Evolutionary conservation across 345 rosid genomes (phyloP), one percentile per base, ranked within the genome.

Genomic region (Murraya paniculata): DNA sequence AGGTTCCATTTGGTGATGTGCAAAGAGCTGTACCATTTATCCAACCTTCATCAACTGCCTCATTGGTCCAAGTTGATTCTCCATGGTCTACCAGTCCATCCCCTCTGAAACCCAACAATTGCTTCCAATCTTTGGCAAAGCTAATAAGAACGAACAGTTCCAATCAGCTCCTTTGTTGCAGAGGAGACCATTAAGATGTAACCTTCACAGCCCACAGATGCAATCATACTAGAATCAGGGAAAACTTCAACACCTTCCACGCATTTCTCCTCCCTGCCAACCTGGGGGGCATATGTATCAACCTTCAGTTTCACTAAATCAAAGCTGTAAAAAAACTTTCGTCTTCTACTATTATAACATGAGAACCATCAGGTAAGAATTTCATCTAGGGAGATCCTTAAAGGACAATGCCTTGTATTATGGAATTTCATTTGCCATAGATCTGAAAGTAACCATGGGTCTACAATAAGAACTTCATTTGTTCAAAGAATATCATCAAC

Each of bases 251-350:
- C 92, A 56, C 65, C 73, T 86, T 95, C 98, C 89, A 93, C 85
- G 89, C 98, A 93, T 86, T 86, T 93, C 87, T 95, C 99, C 78
- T 95, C 98, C 84, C 94, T 89, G 75, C 97, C 99, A 62, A 93
- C 94, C 38, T 93, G 84, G 5, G 5, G 97, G 97, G 11, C 98
- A 95, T 55, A 89, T 82, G 90, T 93, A 83, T 89, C 93, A 25
- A 94, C 87, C 77, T 74, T 85, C 19, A 92, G 97, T 66, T 88
- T 87, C 86, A 89, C 92, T 18, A 96, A 82, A 89, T 94, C 94
- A 85, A 96, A 90, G 83, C 87, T 88, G 82, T 94, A 93, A 77
- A 93, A 93, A 87, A 89, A 93, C 79, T 91, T 95, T 79, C 97
- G 89, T 82, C 97, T 87, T 71, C 98, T 98, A 97, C 81, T 61